Base-by-base conservation (phyloP, 1,284 basidiomycete genomes). In the Ustilago loliicola region DNA sequence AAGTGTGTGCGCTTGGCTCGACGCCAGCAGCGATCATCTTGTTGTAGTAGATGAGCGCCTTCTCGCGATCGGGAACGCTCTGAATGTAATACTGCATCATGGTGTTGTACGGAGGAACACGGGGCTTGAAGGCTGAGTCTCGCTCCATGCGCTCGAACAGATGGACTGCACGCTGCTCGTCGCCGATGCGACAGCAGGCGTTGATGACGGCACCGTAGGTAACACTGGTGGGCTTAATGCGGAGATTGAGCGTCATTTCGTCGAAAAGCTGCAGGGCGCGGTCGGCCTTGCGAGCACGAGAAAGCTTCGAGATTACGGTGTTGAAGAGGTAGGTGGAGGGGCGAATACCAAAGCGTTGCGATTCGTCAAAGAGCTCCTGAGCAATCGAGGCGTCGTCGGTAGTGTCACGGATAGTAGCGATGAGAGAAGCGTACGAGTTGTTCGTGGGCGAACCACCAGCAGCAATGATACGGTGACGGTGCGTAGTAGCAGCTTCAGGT, bases 21-120 rank as follows among this genome's bases (percentile, higher is more conserved):
- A 99, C 91, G 1, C 89, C 87, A 7, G 90, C 91, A 17, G 87
- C 86, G 38, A 89, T 86, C 87, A 99, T 90, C 81, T 91, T 89
- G 61, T 92, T 85, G 87, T 93, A 94, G 87, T 93, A 99, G 79
- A 90, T 88, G 50, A 84, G 64, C 38, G 83, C 85, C 61, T 81
- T 78, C 19, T 80, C 90, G 58, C 95, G 91, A 80, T 95, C 92
- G 1, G 95, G 95, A 83, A 93, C 93, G 27, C 93, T 96, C 72
- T 93, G 91, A 55, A 93, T 92, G 88, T 94, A 97, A 85, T 96
- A 90, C 87, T 99, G 97, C 90, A 99, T 98, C 96, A 99, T 98
- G 42, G 94, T 98, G 88, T 98, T 99, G 89, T 91, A 94, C 6
- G 96, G 96, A 25, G 97, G 96, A 1, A 97, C 92, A 8, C 95